Percentiles rank a stretch among this genome's conserved stretches.
Evolutionary conservation across 2,329 filamentous ascomycete species (phyloP).

Genomic region (Penicillium sp.): DNA sequence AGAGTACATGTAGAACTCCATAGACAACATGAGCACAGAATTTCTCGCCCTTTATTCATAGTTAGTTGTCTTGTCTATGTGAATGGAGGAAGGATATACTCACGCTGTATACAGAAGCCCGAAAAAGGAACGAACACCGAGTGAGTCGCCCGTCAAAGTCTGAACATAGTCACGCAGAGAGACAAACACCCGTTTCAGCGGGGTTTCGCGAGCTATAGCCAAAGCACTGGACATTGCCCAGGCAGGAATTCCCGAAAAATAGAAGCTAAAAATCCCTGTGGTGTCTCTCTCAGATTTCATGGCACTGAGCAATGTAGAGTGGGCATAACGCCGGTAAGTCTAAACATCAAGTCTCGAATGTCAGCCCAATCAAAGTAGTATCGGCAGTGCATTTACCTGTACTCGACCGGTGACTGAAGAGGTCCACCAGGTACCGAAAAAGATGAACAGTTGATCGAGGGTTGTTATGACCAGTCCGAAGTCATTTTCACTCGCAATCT

Average conservation of each 20-base stretch:
- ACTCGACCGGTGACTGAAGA: conserved; percentile 32
- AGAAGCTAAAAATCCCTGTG: conserved; percentile 31
- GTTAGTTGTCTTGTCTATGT: conserved; percentile 11
- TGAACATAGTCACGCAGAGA: conserved; percentile 23
- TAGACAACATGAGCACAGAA: conserved; percentile 31
- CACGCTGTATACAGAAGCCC: conserved; percentile 25
- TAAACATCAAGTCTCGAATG: conserved; percentile 11
- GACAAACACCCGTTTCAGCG: conserved; percentile 29
- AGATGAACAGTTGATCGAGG: conserved; percentile 35
- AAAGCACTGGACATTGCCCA: conserved; percentile 33
- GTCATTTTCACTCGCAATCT: conserved; percentile 37
- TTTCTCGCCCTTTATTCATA: conserved; percentile 26
- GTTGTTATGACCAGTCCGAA: conserved; percentile 37
- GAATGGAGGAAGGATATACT: conserved; percentile 7
- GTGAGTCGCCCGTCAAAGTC: conserved; percentile 20
- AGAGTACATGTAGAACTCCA: conserved; percentile 38
- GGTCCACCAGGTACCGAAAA: conserved; percentile 38
- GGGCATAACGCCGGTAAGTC: conserved; percentile 34
- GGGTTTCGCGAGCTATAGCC: conserved; percentile 33
- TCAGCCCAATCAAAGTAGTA: conserved; percentile 1
- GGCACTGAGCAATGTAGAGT: conserved; percentile 30
- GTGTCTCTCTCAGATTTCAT: conserved; percentile 31
- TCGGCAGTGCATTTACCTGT: conserved; percentile 24
- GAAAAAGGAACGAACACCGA: conserved; percentile 23
- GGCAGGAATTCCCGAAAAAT: conserved; percentile 36